phyloP scores from a whole-genome alignment of 768 basidiomycete species.

The Phanerochaete carnosa region DNA sequence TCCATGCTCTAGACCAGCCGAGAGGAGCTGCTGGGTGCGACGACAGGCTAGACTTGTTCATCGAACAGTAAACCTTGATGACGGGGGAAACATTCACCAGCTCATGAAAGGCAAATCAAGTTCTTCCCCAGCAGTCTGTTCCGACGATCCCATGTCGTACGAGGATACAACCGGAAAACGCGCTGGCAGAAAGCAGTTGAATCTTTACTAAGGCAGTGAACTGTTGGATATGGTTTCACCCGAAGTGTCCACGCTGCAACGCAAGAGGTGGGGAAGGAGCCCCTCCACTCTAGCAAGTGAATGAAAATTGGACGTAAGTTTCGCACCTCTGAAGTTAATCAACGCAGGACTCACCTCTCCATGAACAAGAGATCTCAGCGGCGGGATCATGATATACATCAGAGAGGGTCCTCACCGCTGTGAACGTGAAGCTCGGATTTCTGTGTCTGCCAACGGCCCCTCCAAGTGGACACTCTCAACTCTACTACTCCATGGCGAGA shows the following conservation, averaged over 20 bases:
- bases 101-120: neutral
- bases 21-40: neutral
- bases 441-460: neutral
- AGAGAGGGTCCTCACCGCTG: neutral
- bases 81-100: neutral
- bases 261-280: neutral
- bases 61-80: neutral
- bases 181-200: neutral
- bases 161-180: neutral
- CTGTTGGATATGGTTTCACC: neutral
- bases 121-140: neutral
- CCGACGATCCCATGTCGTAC: neutral
- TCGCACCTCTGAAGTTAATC: neutral
- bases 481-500: too few species aligned
- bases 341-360: neutral
- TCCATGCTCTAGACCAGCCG: neutral
- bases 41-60: neutral
- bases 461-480: too few species aligned
- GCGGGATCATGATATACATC: neutral
- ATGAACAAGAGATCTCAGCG: neutral
- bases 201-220: neutral
- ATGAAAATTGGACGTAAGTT: neutral
- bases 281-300: neutral
- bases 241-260: neutral
- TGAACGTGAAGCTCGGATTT: neutral